Conservation (phyloP, 2,329 filamentous ascomycete genomes). For the Penicillium sp. region DNA sequence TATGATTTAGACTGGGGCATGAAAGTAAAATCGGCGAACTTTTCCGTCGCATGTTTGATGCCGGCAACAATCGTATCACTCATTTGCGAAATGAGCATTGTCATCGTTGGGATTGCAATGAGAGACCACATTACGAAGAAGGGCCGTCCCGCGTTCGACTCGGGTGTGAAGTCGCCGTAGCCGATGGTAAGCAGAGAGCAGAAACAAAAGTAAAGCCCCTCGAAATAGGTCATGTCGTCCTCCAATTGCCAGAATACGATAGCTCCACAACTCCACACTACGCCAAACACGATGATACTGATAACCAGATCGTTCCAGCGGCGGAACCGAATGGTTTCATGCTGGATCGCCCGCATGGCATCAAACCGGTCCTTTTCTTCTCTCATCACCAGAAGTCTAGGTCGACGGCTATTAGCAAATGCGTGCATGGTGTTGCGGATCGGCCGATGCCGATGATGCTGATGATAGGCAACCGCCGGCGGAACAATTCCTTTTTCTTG, state of each 20-base stretch:
- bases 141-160: constrained; percentile 73
- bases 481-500: not conserved
- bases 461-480: constrained; percentile 6
- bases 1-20: constrained; percentile 61
- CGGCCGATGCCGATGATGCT: constrained; percentile 10
- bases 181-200: constrained; percentile 80
- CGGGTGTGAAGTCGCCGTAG: constrained; percentile 75
- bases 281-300: constrained; percentile 65
- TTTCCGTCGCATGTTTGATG: constrained; percentile 62
- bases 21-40: constrained; percentile 64
- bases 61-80: constrained; percentile 74
- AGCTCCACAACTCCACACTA: constrained; percentile 79
- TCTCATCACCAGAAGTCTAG: constrained; percentile 57
- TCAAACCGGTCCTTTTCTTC: constrained; percentile 70
- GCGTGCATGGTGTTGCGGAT: constrained; percentile 26
- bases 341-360: constrained; percentile 78
- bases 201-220: constrained; percentile 82
- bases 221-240: constrained; percentile 62
- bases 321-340: constrained; percentile 61
- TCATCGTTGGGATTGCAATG: constrained; percentile 82
- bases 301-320: constrained; percentile 71
- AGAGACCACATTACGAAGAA: constrained; percentile 96
- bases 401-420: constrained; percentile 24
- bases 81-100: constrained; percentile 78
- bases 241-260: constrained; percentile 69